Evolutionary conservation across 2,329 filamentous ascomycete species (phyloP).

Genomic region (Sporothrix sp.): DNA sequence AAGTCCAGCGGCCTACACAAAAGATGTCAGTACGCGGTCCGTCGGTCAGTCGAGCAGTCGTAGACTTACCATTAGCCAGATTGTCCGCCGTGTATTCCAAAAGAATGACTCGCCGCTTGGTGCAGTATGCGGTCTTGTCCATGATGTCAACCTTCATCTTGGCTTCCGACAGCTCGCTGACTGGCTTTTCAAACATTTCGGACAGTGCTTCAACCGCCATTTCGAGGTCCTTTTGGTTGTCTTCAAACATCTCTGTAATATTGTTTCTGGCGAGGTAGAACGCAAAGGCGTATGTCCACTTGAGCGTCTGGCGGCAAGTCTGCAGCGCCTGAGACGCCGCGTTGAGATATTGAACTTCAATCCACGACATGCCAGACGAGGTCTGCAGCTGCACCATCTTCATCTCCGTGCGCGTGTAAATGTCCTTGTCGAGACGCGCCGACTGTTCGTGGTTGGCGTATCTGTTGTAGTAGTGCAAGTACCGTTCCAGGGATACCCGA

Average conservation of each 20-base stretch:
- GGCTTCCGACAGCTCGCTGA: conserved; percentile 70
- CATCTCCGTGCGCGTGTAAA: conserved; percentile 92
- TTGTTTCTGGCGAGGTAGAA: conserved; percentile 97
- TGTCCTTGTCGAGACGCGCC: conserved; percentile 90
- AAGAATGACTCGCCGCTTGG: conserved; percentile 78
- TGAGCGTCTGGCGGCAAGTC: conserved; percentile 93
- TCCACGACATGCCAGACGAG: conserved; percentile 94
- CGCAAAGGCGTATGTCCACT: conserved; percentile 98
- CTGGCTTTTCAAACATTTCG: conserved; percentile 99
- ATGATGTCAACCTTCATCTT: conserved; percentile 97
- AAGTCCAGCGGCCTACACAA: conserved; percentile 14
- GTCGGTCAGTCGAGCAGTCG: no score
- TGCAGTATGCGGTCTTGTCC: conserved; percentile 97
- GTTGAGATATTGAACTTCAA: conserved; percentile 95
- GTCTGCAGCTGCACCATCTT: conserved; percentile 97
- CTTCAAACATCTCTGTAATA: conserved; percentile 91
- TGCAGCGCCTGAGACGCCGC: conserved; percentile 88
- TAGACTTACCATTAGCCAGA: conserved; percentile 65
- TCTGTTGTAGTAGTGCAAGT: conserved; percentile 96
- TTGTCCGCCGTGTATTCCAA: conserved; percentile 90
- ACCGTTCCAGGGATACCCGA: conserved; percentile 84
- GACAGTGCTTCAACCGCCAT: conserved; percentile 93
- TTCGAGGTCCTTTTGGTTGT: conserved; percentile 96
- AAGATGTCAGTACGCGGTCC: neutral
- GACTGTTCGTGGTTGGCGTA: conserved; percentile 99